These are phyloP conservation scores for Inga laurina DNA, from an alignment of 306 rosid genomes.

Conservation along the genomic window DNA sequence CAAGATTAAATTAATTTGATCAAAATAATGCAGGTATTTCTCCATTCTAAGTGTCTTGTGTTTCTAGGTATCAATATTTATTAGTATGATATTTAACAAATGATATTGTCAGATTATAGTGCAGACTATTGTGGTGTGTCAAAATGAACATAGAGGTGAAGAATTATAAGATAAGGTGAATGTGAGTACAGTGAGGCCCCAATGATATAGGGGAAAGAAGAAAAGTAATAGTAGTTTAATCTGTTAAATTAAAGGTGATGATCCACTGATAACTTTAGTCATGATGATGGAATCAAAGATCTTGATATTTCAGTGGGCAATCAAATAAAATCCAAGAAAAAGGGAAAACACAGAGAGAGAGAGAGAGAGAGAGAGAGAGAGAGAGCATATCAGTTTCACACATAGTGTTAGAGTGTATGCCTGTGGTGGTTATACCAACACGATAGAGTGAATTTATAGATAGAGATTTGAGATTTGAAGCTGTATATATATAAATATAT, in stretches of 20 bases:
- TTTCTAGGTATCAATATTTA: not conserved
- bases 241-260: slow-evolving; percentile 18
- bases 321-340: slow-evolving; percentile 22
- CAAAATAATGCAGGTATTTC: not conserved
- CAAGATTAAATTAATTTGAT: not conserved
- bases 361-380: slow-evolving; percentile 8
- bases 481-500: not conserved
- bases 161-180: not conserved
- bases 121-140: not conserved
- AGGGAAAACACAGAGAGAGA: slow-evolving; percentile 33
- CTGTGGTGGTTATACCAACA: slow-evolving; percentile 55
- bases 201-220: not conserved
- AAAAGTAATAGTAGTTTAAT: slow-evolving; percentile 31
- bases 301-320: slow-evolving; percentile 48
- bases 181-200: not conserved
- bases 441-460: slow-evolving; percentile 54
- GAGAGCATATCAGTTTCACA: not conserved
- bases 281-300: slow-evolving; percentile 48
- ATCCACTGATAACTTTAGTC: slow-evolving; percentile 28
- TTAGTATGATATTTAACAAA: not conserved
- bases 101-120: not conserved
- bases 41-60: not conserved
- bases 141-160: not conserved
- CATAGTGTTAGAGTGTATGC: not conserved
- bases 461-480: slow-evolving; percentile 18